phyloP scores from a whole-genome alignment of 2,329 filamentous ascomycete genomes.

The Colletotrichum orbiculare region DNA sequence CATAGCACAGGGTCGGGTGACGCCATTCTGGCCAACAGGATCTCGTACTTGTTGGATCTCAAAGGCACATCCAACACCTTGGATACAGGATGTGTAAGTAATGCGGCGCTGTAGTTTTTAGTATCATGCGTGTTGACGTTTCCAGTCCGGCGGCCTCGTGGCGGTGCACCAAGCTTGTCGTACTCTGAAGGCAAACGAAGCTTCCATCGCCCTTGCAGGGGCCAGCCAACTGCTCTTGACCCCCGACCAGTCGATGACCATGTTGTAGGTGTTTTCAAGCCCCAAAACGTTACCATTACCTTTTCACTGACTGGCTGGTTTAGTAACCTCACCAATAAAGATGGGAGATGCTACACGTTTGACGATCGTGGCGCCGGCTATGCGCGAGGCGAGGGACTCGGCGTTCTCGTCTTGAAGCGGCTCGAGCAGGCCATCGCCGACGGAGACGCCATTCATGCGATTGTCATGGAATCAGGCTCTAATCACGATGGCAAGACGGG shows the following conservation, averaged over 20 bases:
- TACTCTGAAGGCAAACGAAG: no score
- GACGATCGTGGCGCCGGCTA: constrained; percentile 4
- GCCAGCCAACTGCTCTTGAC: no score
- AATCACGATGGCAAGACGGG: constrained; percentile 55
- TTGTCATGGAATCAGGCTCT: constrained; percentile 47
- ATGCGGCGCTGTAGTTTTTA: background rate
- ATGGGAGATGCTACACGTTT: background rate
- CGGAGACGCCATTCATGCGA: constrained; percentile 50
- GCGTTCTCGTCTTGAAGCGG: constrained; percentile 57
- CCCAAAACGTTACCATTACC: background rate
- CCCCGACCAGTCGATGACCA: no score
- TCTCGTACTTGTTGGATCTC: constrained; percentile 55
- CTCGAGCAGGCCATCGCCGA: constrained; percentile 53
- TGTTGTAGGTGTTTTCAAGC: background rate
- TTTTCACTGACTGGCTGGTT: background rate
- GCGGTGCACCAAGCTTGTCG: background rate
- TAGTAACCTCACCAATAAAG: background rate
- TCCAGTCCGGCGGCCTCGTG: background rate
- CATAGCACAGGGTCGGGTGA: constrained; percentile 43
- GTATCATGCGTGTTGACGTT: background rate
- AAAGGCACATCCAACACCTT: constrained; percentile 58
- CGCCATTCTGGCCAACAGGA: constrained; percentile 50
- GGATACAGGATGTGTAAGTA: constrained; percentile 57
- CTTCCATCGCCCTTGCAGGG: no score
- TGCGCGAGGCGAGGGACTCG: constrained; percentile 5